Conservation (phyloP, 1,139 yeast species). For the Suhomyces bokatorum region DNA sequence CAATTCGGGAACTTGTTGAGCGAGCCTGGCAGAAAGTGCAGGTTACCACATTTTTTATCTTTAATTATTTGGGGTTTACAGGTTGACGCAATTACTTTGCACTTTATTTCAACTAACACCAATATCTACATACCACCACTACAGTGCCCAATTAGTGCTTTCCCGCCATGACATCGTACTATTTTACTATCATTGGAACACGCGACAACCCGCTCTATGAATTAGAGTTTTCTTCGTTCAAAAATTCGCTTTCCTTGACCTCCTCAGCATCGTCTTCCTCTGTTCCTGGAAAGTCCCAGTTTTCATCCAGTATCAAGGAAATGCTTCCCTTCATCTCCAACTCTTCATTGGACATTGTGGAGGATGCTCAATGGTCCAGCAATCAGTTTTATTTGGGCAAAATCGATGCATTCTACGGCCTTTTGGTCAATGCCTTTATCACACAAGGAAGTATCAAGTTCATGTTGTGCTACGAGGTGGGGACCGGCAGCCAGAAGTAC, state of each 20-base stretch:
- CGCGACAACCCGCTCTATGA: constrained; percentile 86
- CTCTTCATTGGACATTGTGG: constrained; percentile 84
- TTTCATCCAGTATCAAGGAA: constrained; percentile 72
- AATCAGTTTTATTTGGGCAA: constrained; percentile 67
- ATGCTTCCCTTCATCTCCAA: constrained; percentile 86
- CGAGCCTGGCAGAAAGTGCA: background rate
- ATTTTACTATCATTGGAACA: constrained; percentile 86
- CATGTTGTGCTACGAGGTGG: constrained; percentile 68
- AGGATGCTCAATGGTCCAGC: constrained; percentile 82
- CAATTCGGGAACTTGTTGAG: constrained; percentile 1
- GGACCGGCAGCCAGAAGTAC: constrained; percentile 21
- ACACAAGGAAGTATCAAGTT: constrained; percentile 89
- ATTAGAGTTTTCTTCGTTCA: constrained; percentile 78
- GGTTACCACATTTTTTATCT: background rate
- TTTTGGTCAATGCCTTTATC: constrained; percentile 74
- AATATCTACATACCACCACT: background rate
- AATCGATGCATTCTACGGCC: constrained; percentile 84
- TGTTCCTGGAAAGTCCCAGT: constrained; percentile 62
- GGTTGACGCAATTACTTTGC: background rate
- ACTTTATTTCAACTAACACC: background rate
- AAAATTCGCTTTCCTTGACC: constrained; percentile 22
- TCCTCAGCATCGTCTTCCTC: constrained; percentile 4
- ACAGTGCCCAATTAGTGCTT: background rate
- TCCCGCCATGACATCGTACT: constrained; percentile 56
- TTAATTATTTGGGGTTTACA: background rate